Evolutionary conservation across 208 protist species (phyloP), one percentile per base, ranked within the genome.

Genomic region (Lotmaria passim): DNA sequence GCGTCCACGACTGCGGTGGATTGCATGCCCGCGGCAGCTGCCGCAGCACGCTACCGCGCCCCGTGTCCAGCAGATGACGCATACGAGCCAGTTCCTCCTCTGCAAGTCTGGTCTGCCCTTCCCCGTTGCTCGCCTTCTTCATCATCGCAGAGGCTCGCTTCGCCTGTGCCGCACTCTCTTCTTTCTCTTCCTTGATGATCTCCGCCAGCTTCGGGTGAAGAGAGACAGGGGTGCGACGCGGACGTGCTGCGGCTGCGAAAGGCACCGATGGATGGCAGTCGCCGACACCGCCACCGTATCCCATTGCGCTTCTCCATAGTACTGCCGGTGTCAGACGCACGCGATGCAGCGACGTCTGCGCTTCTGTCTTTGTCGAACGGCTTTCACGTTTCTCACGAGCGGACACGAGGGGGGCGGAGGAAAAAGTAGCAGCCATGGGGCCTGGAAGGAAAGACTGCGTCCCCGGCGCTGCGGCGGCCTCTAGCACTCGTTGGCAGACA

Each of bases 41-140:
- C n/a, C 71, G 63, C 23, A 77, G 30, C 19, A 52, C 63, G 28
- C 50, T 65, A 21, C 71, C 71, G 7, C 71, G 71, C 12, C 71
- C 71, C 0, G 71, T 77, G 38, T 77, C 71, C 6, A 77, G 71
- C 31, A 77, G 56, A 12, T 63, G 63, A 3, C 71, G 71, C 47
- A 77, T 77, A 28, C 56, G 62, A 12, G 36, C 48, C 33, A 77
- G 41, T 15, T 57, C 71, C 15, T 7, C 58, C 21, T 23, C 21
- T 10, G 21, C 23, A n/a, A 3, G 23, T n/a, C 28, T 12, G 6
- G 50, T 34, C 15, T 34, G 23, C 50, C 5, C 50, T 4, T 3
- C 23, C 7, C 23, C 2, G 50, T 26, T 19, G 14, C 1, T 31
- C 21, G 46, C 28, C n/a, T 5, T 38, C 24, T 3, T 33, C 30